Evolutionary conservation across 1,284 basidiomycete genomes (phyloP), one percentile per base, ranked within the genome.

Genomic region (Macrocybe sp.): DNA sequence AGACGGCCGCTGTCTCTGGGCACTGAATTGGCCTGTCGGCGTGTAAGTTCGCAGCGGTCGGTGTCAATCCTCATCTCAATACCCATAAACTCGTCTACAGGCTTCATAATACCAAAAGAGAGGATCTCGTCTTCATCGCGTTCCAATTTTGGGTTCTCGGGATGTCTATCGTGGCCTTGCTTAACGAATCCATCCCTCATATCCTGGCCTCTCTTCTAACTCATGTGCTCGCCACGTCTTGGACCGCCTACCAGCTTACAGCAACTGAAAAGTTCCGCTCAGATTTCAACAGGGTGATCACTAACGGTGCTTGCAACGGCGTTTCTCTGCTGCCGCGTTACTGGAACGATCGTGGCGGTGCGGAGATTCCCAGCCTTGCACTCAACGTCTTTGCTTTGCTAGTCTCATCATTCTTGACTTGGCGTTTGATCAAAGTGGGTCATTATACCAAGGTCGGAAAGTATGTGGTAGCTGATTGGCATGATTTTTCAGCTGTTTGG

Each of bases 131-230:
- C 10, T 89, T 89, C 62, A 81, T 89, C 43, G 73, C 74, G 7
- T 91, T 89, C 68, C 85, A 89, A 55, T 67, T 87, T 48, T 90
- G 88, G 88, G 79, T 89, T 1, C 67, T 90, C 16, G 85, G 83
- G 34, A 85, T 90, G 81, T 89, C 86, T 3, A 55, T 85, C 36
- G 83, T 88, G 40, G 88, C 87, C 4, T 65, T 90, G 41, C 64
- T 89, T 45, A 89, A 90, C 59, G 87, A 90, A 64, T 89, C 87
- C 1, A 85, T 89, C 47, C 87, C 87, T 4, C 88, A 91, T 54
- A 81, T 83, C 45, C 64, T 84, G 36, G 85, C 86, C 1, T 79
- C 85, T 11, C 69, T 89, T 50, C 60, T 87, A 39, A 89, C 86
- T 1, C 86, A 89, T 55, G 56, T 86, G 41, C 67, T 86, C 50